Evolutionary conservation across 1,284 basidiomycete genomes (phyloP), one percentile per base, ranked within the genome.

Genomic region (Rhodotorula sp.): DNA sequence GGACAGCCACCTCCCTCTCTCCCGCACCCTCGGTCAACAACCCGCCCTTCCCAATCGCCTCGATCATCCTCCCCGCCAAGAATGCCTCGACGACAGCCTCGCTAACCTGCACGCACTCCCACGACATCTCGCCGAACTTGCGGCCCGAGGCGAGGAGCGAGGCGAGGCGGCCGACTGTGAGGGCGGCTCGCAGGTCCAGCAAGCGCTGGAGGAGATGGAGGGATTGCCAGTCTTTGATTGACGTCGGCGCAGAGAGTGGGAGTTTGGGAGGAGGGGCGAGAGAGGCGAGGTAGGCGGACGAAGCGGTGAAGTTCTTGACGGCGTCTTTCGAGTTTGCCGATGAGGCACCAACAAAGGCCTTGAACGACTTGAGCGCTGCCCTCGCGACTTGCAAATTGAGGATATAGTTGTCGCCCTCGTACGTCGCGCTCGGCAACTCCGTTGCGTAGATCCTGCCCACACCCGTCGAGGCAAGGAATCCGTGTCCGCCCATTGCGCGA

Each of bases 341-440:
- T 59, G 76, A 70, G 36, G 39, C 11, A 3, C 39, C 39, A 13
- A 80, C 79, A 52, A 84, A 76, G n/a, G 70, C 70, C 13, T 77
- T 79, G 76, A 84, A 84, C 0, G 87, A 82, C 75, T 89, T 90
- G 27, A 89, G 78, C 2, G 88, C 88, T 0, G 87, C 86, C 34
- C 88, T 85, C 34, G 88, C 86, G 49, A 89, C 88, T 79, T 91
- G 89, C 58, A 86, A 83, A 73, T 89, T 86, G 3, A 90, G 83
- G 13, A 90, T 87, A 73, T 85, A 90, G 78, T 90, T 90, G 76
- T 91, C 89, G 27, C 89, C 89, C 81, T 90, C 89, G 74, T 85
- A 90, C 84, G 89, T 90, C 17, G 69, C 68, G 4, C 68, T 65
- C 19, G 89, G 89, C 8, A 90, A 79, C 72, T 86, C 86, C 74